Evolutionary conservation across 768 basidiomycete species (phyloP).

Genomic region (Pleurotus platypus): DNA sequence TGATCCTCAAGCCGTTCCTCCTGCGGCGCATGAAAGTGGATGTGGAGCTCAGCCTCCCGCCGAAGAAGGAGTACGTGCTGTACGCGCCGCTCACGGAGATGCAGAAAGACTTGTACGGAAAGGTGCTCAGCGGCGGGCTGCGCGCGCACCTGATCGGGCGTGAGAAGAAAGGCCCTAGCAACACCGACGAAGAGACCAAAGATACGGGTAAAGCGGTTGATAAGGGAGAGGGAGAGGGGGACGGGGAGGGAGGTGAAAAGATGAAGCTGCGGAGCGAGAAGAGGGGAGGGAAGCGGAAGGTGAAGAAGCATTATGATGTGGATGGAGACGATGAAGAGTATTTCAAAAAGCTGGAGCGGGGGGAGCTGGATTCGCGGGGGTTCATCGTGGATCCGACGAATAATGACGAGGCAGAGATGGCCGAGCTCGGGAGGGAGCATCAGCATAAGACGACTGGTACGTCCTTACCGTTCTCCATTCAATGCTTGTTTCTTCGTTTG

Average conservation of each 20-base stretch:
- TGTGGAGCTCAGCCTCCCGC: slow-evolving; percentile 76
- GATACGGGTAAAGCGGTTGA: neutral
- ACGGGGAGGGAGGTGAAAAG: slow-evolving; percentile 1
- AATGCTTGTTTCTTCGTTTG: neutral
- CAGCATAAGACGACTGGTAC: slow-evolving; percentile 57
- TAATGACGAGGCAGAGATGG: slow-evolving; percentile 41
- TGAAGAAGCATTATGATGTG: slow-evolving; percentile 45
- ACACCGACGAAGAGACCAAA: slow-evolving; percentile 18
- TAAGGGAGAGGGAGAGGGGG: no score
- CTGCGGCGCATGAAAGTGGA: slow-evolving; percentile 89
- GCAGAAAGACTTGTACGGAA: slow-evolving; percentile 85
- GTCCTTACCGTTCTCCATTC: neutral
- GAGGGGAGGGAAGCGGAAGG: slow-evolving; percentile 28
- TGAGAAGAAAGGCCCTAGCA: slow-evolving; percentile 23
- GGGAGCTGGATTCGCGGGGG: slow-evolving; percentile 36
- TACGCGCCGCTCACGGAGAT: slow-evolving; percentile 83
- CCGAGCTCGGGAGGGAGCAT: slow-evolving; percentile 54
- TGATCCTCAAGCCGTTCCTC: slow-evolving; percentile 93
- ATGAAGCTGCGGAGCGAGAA: slow-evolving; percentile 25
- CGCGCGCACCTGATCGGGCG: slow-evolving; percentile 56
- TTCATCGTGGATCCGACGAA: slow-evolving; percentile 22
- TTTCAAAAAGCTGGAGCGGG: slow-evolving; percentile 55
- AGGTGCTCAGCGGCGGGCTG: slow-evolving; percentile 68
- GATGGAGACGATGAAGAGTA: slow-evolving; percentile 65
- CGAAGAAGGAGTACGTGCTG: slow-evolving; percentile 92